These are phyloP conservation scores for Tetracentron sinense DNA, from an alignment of 164 flowering plant genomes.

Conservation along the genomic window DNA sequence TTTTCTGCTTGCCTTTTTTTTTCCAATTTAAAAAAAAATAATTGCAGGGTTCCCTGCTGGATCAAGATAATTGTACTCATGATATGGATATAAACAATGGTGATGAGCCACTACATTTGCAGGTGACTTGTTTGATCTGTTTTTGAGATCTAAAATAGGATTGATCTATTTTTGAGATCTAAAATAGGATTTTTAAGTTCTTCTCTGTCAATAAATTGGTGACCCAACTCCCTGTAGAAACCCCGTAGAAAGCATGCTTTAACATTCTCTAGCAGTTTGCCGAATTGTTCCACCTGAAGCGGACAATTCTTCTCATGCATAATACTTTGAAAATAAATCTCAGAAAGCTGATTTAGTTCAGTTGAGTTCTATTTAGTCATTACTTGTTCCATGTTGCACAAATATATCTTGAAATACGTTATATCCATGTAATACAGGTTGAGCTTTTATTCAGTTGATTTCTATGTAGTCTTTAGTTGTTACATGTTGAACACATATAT, in stretches of 20 bases:
- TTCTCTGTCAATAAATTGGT: neutral
- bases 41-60: conserved; percentile 36
- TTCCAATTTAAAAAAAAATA: neutral
- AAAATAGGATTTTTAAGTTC: neutral
- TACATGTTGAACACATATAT: neutral
- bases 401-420: no score
- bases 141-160: neutral
- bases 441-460: no score
- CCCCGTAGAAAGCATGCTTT: no score
- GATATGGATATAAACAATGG: conserved; percentile 12
- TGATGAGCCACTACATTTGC: conserved; percentile 30
- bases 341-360: no score
- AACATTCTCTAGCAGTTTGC: neutral
- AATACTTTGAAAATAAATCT: no score
- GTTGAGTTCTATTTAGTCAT: neutral
- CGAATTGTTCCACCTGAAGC: neutral
- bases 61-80: conserved; percentile 23
- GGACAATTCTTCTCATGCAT: no score
- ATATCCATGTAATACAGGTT: no score
- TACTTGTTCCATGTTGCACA: no score
- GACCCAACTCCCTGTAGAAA: no score
- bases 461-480: no score
- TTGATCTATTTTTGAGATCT: neutral
- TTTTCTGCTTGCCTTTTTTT: neutral
- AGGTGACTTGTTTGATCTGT: conserved; percentile 33